phyloP scores from a whole-genome alignment of 2,329 filamentous ascomycete species.

The Didymosphaeria variabile region DNA sequence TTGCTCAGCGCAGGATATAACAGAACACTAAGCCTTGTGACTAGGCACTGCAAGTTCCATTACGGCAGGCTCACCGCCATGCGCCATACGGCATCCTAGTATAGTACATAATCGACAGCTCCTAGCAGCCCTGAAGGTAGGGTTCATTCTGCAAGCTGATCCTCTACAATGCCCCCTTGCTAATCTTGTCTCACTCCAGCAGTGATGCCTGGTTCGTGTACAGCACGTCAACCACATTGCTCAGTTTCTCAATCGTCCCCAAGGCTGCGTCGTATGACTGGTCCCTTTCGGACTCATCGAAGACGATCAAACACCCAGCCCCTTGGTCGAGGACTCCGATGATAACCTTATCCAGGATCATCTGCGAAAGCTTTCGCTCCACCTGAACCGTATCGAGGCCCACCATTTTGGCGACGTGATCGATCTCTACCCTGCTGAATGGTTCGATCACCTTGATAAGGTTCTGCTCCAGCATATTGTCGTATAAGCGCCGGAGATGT shows the following conservation, averaged over 20 bases:
- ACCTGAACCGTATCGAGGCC: constrained; percentile 95
- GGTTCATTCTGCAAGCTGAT: constrained; percentile 13
- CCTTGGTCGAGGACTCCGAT: constrained; percentile 97
- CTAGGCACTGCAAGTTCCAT: constrained; percentile 10
- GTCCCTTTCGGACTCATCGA: constrained; percentile 92
- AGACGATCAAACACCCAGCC: constrained; percentile 96
- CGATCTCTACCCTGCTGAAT: constrained; percentile 95
- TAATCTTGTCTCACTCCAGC: constrained; percentile 73
- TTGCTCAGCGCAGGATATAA: no score
- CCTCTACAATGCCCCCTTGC: constrained; percentile 7
- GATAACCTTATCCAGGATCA: constrained; percentile 99
- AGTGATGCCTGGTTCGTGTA: constrained; percentile 97
- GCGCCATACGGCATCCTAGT: constrained; percentile 39
- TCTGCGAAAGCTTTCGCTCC: constrained; percentile 97
- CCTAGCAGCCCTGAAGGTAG: constrained; percentile 20
- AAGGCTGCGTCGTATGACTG: constrained; percentile 93
- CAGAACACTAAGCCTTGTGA: no score
- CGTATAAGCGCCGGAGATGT: constrained; percentile 93
- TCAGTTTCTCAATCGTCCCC: constrained; percentile 94
- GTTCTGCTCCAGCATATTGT: constrained; percentile 99
- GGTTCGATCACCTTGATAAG: constrained; percentile 99
- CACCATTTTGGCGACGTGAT: constrained; percentile 97
- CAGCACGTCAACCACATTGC: constrained; percentile 94
- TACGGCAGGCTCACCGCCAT: constrained; percentile 29
- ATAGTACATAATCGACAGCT: constrained; percentile 36